A percentile compares a stretch with the other conserved stretches of the same genome.
These are phyloP conservation scores for Hygrophorus russula DNA, from an alignment of 768 basidiomycete genomes.

Conservation along the genomic window DNA sequence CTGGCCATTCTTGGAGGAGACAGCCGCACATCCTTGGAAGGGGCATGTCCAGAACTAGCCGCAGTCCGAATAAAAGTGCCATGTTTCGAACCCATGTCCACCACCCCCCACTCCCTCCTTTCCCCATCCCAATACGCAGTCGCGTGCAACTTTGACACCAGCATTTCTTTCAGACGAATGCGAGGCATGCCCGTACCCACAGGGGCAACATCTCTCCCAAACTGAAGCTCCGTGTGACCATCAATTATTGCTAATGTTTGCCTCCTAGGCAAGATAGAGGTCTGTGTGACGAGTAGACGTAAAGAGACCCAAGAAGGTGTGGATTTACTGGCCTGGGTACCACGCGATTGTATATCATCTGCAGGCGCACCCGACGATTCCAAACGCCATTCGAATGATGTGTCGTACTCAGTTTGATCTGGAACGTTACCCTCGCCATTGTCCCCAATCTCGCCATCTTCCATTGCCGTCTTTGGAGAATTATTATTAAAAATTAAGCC, in stretches of 20 bases:
- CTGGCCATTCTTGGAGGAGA: slow-evolving; percentile 61
- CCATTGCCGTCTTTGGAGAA: background rate
- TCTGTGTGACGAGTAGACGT: slow-evolving; percentile 43
- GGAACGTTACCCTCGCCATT: slow-evolving; percentile 19
- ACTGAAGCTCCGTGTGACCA: slow-evolving; percentile 50
- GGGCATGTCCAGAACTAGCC: slow-evolving; percentile 13
- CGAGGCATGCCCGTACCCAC: slow-evolving; percentile 43
- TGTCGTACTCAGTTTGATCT: slow-evolving; percentile 28
- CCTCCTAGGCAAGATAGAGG: slow-evolving; percentile 49
- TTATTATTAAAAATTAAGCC: background rate
- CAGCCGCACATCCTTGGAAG: slow-evolving; percentile 33
- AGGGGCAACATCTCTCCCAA: slow-evolving; percentile 59
- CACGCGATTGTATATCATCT: slow-evolving; percentile 8
- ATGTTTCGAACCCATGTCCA: slow-evolving; percentile 82
- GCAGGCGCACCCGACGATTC: slow-evolving; percentile 6
- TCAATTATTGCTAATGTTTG: slow-evolving; percentile 31
- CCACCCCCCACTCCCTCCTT: slow-evolving; percentile 51
- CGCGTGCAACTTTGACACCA: slow-evolving; percentile 73
- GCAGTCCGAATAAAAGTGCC: slow-evolving; percentile 56
- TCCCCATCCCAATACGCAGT: slow-evolving; percentile 58
- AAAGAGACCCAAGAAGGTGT: slow-evolving; percentile 17
- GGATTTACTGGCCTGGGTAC: slow-evolving; percentile 12
- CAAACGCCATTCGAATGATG: slow-evolving; percentile 53
- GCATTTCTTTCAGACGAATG: slow-evolving; percentile 74
- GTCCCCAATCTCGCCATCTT: slow-evolving; percentile 10